Conservation (phyloP, 1,139 yeast genomes). For the Diutina neorugosa region DNA sequence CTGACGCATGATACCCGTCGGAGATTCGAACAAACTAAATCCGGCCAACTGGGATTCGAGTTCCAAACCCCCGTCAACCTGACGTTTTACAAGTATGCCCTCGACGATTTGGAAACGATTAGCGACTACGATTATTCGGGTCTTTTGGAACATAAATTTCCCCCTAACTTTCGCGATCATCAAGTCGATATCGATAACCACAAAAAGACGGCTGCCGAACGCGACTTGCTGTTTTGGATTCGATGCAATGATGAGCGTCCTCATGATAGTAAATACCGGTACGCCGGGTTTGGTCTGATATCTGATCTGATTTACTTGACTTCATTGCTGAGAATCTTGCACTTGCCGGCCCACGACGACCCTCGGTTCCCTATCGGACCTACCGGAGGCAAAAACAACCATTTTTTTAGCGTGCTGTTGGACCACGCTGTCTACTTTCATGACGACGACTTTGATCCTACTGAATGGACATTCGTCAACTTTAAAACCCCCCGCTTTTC, state of each 20-base stretch:
- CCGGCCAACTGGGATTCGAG: slow-evolving; percentile 3
- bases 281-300: slow-evolving; percentile 50
- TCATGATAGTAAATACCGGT: slow-evolving; percentile 27
- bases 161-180: background rate
- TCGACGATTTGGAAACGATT: background rate
- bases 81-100: background rate
- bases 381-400: slow-evolving; percentile 6
- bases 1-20: slow-evolving; percentile 13
- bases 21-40: background rate
- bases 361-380: slow-evolving; percentile 12
- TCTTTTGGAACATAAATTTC: slow-evolving; percentile 1
- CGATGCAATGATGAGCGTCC: slow-evolving; percentile 22
- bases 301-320: slow-evolving; percentile 50
- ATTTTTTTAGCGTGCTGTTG: slow-evolving; percentile 40
- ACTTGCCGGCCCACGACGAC: slow-evolving; percentile 12
- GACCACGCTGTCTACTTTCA: slow-evolving; percentile 66
- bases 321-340: slow-evolving; percentile 21
- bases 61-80: background rate
- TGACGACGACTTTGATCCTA: slow-evolving; percentile 37
- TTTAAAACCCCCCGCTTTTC: slow-evolving; percentile 39
- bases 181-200: slow-evolving; percentile 11
- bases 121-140: background rate
- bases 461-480: slow-evolving; percentile 44
- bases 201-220: slow-evolving; percentile 18
- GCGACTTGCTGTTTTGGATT: slow-evolving; percentile 32